These are phyloP conservation scores for Aspergillus homomorphus DNA, from an alignment of 495 filamentous ascomycete genomes.

Conservation along the genomic window DNA sequence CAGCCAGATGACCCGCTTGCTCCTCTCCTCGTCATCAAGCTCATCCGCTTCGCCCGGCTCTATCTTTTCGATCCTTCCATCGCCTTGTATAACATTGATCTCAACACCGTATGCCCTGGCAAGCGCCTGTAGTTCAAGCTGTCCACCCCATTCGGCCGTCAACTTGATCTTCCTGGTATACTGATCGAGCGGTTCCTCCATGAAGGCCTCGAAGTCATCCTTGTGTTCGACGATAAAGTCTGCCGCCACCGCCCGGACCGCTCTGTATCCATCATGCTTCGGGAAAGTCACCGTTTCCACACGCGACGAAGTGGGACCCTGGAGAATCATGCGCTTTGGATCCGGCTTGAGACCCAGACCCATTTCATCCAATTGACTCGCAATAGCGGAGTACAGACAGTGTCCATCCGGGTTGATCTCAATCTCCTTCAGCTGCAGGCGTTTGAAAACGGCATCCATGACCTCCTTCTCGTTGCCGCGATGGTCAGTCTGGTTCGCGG, in stretches of 20 bases:
- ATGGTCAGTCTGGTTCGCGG: conserved; percentile 68
- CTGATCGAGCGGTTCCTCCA: conserved; percentile 74
- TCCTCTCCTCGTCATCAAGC: conserved; percentile 43
- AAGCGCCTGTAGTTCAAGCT: conserved; percentile 83
- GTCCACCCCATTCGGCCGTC: conserved; percentile 96
- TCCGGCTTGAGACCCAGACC: conserved; percentile 48
- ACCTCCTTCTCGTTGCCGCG: conserved; percentile 65
- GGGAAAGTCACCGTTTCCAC: conserved; percentile 41
- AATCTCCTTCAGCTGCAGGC: conserved; percentile 64
- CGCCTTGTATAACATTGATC: conserved; percentile 80
- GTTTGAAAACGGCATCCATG: conserved; percentile 64
- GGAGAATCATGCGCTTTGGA: conserved; percentile 37
- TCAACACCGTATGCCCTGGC: conserved; percentile 77
- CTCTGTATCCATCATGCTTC: conserved; percentile 46
- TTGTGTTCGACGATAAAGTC: conserved; percentile 56
- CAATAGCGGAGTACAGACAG: conserved; percentile 91
- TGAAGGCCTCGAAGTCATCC: conserved; percentile 64
- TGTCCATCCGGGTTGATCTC: conserved; percentile 88
- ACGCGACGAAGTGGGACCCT: conserved; percentile 36
- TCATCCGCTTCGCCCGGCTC: conserved; percentile 45
- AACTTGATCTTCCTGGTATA: conserved; percentile 77
- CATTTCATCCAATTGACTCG: conserved; percentile 65
- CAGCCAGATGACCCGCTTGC: conserved; percentile 67
- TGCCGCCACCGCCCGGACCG: conserved; percentile 49
- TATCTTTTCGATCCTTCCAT: conserved; percentile 76